Base-by-base conservation (phyloP, 2,329 filamentous ascomycete genomes). In the Aspergillus pseudoviridinutans region DNA sequence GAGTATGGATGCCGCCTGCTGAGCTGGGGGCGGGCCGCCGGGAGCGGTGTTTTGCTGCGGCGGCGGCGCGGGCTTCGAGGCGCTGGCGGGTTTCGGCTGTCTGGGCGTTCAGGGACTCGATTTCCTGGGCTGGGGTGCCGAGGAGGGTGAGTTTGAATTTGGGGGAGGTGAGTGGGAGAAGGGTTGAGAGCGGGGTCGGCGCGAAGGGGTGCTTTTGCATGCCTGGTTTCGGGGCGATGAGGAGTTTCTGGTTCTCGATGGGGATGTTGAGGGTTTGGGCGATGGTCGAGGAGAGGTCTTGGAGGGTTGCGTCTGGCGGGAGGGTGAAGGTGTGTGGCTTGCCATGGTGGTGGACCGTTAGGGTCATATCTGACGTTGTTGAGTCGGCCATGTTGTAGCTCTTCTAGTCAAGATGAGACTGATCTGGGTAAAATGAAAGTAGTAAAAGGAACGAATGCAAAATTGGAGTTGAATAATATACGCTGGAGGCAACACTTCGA, bases 331-430 rank as follows among this genome's bases (percentile, higher is more conserved):
- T 71, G 61, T 84, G 73, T 1, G 77, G 72, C 51, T 79, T 79
- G 66, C 80, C 79, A 68, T 85, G 83, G 64, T 86, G 80, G 60
- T 80, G 79, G 58, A 87, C 69, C 17, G 77, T 81, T 42, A 87
- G 68, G 38, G 68, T 66, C 57, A 80, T 55, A 1, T 46, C n/a
- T 57, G 59, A 63, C 61, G 24, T 24, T 53, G 46, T 47, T 46
- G 49, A 24, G 32, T 41, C 27, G 38, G 3, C 10, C 53, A 35
- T 25, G 8, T 4, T 52, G 24, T 20, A 14, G 38, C 10, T 20
- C 1, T 6, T 20, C 14, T 24, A 44, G 22, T 50, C 20, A 24
- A 32, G 24, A 59, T 49, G 52, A 57, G 28, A 49, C 47, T 57
- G 49, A 62, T 35, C 32, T 35, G 14, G 12, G 12, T 35, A 2